A percentile compares a stretch with the other conserved stretches of the same genome.
phyloP scores from a whole-genome alignment of 2,329 filamentous ascomycete species.

The Alternaria tenuissima region DNA sequence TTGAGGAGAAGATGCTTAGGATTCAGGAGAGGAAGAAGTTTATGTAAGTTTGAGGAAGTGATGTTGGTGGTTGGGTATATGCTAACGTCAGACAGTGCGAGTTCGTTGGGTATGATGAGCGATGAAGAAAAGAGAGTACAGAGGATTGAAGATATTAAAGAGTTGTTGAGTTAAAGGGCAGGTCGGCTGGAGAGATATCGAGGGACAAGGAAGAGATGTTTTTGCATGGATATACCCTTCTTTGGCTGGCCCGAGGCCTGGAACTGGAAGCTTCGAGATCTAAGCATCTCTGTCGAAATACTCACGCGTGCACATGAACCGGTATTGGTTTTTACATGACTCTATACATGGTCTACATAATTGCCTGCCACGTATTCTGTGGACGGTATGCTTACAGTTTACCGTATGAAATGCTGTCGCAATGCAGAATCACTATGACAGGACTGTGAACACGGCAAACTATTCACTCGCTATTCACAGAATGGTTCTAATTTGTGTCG shows the following conservation, averaged over 20 bases:
- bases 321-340: neutral
- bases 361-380: neutral
- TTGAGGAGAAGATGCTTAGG: conserved; percentile 92
- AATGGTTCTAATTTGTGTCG: neutral
- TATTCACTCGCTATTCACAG: neutral
- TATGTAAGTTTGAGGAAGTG: conserved; percentile 68
- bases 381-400: neutral
- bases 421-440: neutral
- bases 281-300: too few relatives aligned
- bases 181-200: neutral
- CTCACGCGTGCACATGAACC: neutral
- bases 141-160: conserved; percentile 91
- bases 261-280: neutral
- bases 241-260: neutral
- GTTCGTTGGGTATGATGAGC: conserved; percentile 90
- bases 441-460: neutral
- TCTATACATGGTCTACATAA: neutral
- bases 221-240: neutral
- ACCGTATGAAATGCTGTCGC: neutral
- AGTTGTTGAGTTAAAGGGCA: conserved; percentile 71
- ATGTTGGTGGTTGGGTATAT: neutral
- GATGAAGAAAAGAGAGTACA: conserved; percentile 92
- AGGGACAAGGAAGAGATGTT: neutral
- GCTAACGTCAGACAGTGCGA: conserved; percentile 70
- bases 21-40: conserved; percentile 97